Evolutionary conservation across 2,329 filamentous ascomycete genomes (phyloP).

Genomic region (Elsinoe australis): DNA sequence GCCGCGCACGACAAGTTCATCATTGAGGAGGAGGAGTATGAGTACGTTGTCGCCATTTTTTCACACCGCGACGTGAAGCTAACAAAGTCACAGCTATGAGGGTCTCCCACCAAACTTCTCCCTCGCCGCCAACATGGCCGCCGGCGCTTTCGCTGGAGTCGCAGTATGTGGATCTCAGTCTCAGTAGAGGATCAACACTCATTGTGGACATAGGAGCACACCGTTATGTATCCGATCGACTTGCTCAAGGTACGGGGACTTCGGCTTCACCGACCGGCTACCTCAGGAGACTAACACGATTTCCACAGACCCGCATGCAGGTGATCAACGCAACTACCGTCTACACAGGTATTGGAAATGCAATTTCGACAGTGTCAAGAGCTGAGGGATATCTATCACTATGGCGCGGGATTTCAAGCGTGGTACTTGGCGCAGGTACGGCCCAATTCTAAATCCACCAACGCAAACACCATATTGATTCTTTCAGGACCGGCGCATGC

Average conservation of each 20-base stretch:
- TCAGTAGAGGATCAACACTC: not conserved
- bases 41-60: slow-evolving; percentile 25
- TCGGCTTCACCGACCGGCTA: slow-evolving; percentile 3
- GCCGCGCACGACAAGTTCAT: slow-evolving; percentile 29
- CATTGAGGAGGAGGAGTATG: slow-evolving; percentile 32
- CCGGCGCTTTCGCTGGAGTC: slow-evolving; percentile 93
- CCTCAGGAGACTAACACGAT: not conserved
- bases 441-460: slow-evolving; percentile 19
- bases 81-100: slow-evolving; percentile 60
- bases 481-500: slow-evolving; percentile 81
- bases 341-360: slow-evolving; percentile 85
- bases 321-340: slow-evolving; percentile 79
- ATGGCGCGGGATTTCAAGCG: slow-evolving; percentile 95
- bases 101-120: slow-evolving; percentile 90
- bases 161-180: slow-evolving; percentile 53
- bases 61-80: slow-evolving; percentile 8
- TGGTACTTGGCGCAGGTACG: slow-evolving; percentile 84
- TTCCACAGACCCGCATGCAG: slow-evolving; percentile 85
- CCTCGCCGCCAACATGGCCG: slow-evolving; percentile 86
- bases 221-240: slow-evolving; percentile 98
- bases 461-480: slow-evolving; percentile 24
- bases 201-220: slow-evolving; percentile 64
- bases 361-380: slow-evolving; percentile 83
- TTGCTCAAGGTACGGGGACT: slow-evolving; percentile 74
- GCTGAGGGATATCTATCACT: slow-evolving; percentile 84